These are phyloP conservation scores for Puccinia triticina DNA, from an alignment of 1,284 basidiomycete species.

Conservation along the genomic window DNA sequence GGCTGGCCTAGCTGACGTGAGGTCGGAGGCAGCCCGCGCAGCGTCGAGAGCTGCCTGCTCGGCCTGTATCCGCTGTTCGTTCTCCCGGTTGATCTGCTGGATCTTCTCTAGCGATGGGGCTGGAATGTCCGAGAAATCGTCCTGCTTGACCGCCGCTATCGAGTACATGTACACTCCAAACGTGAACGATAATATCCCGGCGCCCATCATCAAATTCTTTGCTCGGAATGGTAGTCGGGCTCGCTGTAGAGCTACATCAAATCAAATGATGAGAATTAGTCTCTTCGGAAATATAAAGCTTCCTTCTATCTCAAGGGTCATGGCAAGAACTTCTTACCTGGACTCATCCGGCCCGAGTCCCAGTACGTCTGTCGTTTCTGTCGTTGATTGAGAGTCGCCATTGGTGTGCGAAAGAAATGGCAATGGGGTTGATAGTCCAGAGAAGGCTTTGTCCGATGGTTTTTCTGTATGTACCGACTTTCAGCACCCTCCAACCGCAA, in stretches of 20 bases:
- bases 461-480: too few relatives aligned
- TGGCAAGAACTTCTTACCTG: background rate
- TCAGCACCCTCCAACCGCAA: too few relatives aligned
- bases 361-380: slow-evolving; percentile 38
- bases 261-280: too few relatives aligned
- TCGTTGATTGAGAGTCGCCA: slow-evolving; percentile 28
- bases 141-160: slow-evolving; percentile 44
- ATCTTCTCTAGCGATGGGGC: slow-evolving; percentile 36
- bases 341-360: slow-evolving; percentile 39
- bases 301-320: background rate
- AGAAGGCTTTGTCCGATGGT: too few relatives aligned
- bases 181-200: slow-evolving; percentile 38
- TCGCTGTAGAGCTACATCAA: slow-evolving; percentile 26
- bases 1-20: background rate
- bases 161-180: slow-evolving; percentile 43
- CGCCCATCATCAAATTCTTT: slow-evolving; percentile 32
- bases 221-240: slow-evolving; percentile 35
- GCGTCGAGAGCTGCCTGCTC: background rate
- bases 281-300: background rate
- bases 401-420: background rate
- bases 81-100: slow-evolving; percentile 12
- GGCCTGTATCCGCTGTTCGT: background rate
- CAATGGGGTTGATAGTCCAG: too few relatives aligned
- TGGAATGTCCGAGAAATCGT: slow-evolving; percentile 46
- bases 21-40: background rate